These are phyloP conservation scores for Eucalyptus guilfoylei DNA, from an alignment of 345 rosid genomes.

Conservation along the genomic window DNA sequence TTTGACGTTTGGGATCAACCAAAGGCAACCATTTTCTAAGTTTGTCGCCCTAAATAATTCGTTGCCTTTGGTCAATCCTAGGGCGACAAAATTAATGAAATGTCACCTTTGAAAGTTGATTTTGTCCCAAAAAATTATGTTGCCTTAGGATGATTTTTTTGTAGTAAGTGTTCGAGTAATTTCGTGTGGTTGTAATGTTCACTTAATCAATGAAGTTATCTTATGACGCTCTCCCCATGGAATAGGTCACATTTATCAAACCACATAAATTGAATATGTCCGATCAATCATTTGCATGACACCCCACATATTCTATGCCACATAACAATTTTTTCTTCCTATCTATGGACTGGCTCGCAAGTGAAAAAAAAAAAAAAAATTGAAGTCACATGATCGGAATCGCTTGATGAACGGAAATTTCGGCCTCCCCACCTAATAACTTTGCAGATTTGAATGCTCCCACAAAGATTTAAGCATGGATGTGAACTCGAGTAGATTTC, in stretches of 20 bases:
- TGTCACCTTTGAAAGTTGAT: not conserved
- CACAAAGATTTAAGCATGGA: not conserved
- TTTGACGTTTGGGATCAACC: no score
- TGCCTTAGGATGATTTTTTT: not conserved
- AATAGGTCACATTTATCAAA: not conserved
- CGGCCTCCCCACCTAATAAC: not conserved
- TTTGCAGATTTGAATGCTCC: not conserved
- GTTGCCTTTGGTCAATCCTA: not conserved
- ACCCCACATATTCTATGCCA: not conserved
- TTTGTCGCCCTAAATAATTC: no score
- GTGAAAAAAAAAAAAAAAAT: not conserved
- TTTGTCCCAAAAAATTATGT: not conserved
- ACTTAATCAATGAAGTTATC: not conserved
- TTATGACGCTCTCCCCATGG: not conserved
- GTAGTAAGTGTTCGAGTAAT: not conserved
- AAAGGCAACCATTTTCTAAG: no score
- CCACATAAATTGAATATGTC: not conserved
- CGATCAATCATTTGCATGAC: not conserved
- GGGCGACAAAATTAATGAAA: not conserved
- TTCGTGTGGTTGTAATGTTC: not conserved
- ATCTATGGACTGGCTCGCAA: not conserved
- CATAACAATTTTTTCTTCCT: not conserved
- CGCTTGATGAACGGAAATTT: not conserved
- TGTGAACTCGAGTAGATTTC: not conserved
- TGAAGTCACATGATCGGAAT: not conserved